Conservation (phyloP, 441 rosid species). For the Mallotus japonicus region DNA sequence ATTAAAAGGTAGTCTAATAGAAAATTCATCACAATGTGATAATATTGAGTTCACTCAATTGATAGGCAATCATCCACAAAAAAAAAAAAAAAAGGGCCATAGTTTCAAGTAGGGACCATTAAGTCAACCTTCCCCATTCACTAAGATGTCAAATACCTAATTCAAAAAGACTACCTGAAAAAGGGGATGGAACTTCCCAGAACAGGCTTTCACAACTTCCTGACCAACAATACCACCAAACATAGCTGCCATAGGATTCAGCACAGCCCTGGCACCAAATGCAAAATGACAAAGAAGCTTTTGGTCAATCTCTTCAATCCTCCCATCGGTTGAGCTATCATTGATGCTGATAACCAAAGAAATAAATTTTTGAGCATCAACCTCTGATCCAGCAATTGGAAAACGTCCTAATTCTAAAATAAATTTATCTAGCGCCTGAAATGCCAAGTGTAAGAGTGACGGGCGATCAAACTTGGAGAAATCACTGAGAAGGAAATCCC, state of each 20-base stretch:
- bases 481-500: conserved; percentile 85
- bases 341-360: conserved; percentile 53
- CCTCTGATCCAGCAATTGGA: conserved; percentile 86
- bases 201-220: conserved; percentile 94
- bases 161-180: conserved; percentile 50
- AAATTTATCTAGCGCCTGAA: conserved; percentile 83
- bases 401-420: conserved; percentile 52
- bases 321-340: conserved; percentile 55
- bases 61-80: not conserved
- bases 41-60: not conserved
- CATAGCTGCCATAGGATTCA: conserved; percentile 97
- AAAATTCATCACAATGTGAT: not conserved
- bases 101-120: not conserved
- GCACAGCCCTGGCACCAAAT: conserved; percentile 82
- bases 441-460: conserved; percentile 80
- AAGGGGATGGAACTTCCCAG: conserved; percentile 92
- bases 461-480: conserved; percentile 90
- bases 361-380: conserved; percentile 71
- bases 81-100: not conserved
- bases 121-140: not conserved
- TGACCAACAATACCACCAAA: conserved; percentile 96
- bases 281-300: conserved; percentile 74
- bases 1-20: not conserved
- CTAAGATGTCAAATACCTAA: not conserved
- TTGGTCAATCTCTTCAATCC: conserved; percentile 58